Conservation (phyloP, 1,139 yeast genomes). For the Dujonia santamariae region DNA sequence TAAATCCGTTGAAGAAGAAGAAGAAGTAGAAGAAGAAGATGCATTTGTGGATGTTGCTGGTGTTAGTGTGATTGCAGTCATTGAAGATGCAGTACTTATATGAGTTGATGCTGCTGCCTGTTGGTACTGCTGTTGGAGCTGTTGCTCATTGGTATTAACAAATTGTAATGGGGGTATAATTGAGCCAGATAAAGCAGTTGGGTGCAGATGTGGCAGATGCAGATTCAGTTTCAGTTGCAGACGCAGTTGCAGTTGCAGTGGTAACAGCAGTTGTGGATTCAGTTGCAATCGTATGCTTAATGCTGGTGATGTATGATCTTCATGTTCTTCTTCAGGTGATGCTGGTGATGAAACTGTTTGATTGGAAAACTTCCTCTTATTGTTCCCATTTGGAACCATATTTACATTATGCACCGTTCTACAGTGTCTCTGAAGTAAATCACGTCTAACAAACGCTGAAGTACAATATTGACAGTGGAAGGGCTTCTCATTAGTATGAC, state of each 20-base stretch:
- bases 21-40: neutral
- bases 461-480: conserved; percentile 72
- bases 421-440: conserved; percentile 71
- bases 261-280: neutral
- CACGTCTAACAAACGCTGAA: conserved; percentile 73
- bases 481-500: conserved; percentile 82
- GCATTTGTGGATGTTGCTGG: neutral
- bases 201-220: too few species aligned
- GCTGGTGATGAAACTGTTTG: conserved; percentile 6
- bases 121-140: neutral
- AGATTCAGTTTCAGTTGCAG: too few species aligned
- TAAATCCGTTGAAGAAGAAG: neutral
- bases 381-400: conserved; percentile 10
- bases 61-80: neutral
- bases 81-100: neutral
- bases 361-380: conserved; percentile 1
- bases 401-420: conserved; percentile 65
- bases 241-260: neutral
- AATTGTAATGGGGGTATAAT: too few species aligned
- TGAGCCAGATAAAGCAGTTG: too few species aligned
- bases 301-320: conserved; percentile 2
- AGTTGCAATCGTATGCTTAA: neutral
- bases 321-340: conserved; percentile 8
- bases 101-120: neutral
- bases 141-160: neutral